These are phyloP conservation scores for Trametes gibbosa DNA, from an alignment of 768 basidiomycete species.

Conservation along the genomic window DNA sequence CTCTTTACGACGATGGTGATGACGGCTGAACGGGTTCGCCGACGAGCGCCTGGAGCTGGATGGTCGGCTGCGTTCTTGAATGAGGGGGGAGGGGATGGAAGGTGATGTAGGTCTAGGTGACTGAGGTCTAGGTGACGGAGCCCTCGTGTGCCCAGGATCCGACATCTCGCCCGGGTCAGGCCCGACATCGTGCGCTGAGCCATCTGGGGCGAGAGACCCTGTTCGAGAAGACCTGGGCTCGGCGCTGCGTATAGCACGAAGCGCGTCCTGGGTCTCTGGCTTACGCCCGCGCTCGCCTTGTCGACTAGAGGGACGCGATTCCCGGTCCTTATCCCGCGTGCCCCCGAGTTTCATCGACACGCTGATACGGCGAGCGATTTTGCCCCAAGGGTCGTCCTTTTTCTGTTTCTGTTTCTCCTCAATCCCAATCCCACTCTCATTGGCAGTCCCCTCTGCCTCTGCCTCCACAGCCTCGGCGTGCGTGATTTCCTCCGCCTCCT, in stretches of 20 bases:
- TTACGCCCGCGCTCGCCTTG: constrained; percentile 26
- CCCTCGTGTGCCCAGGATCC: not conserved
- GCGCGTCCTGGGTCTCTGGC: constrained; percentile 32
- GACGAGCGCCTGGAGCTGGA: constrained; percentile 13
- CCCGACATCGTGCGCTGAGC: constrained; percentile 2
- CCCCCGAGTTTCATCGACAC: constrained; percentile 47
- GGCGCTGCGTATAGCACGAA: constrained; percentile 11
- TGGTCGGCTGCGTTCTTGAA: not conserved
- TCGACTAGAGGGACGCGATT: constrained; percentile 24
- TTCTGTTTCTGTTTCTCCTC: constrained; percentile 29
- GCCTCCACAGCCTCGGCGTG: constrained; percentile 16
- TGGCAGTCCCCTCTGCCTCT: constrained; percentile 29
- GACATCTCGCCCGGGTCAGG: constrained; percentile 10
- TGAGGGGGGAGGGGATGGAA: constrained; percentile 1
- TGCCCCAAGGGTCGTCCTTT: constrained; percentile 58
- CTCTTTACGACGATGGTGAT: constrained; percentile 4
- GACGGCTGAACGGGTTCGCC: constrained; percentile 10
- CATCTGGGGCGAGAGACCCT: constrained; percentile 6
- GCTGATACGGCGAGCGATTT: constrained; percentile 61
- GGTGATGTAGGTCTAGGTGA: not conserved
- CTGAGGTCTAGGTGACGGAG: constrained; percentile 5
- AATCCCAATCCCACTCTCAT: not conserved
- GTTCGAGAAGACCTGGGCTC: constrained; percentile 11
- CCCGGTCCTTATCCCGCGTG: constrained; percentile 21
- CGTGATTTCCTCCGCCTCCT: constrained; percentile 2